A percentile compares a stretch with the other conserved stretches of the same genome.
Evolutionary conservation across 2,329 filamentous ascomycete genomes (phyloP).

Genomic region (Colletotrichum tanaceti): DNA sequence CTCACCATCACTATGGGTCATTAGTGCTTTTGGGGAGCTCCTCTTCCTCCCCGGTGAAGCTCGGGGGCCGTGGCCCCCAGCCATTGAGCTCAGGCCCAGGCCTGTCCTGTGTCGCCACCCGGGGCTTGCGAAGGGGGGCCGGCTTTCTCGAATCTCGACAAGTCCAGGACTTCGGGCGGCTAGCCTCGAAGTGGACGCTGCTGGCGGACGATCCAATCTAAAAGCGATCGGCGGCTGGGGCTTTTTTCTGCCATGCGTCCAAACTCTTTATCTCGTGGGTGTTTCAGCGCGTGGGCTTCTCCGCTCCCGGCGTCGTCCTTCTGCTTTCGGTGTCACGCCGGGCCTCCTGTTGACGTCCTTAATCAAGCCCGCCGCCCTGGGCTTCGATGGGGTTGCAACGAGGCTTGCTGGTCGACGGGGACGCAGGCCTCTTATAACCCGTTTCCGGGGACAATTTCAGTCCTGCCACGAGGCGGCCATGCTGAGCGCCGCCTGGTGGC

Average conservation of each 20-base stretch:
- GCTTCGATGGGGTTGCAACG: neutral
- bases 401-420: slow-evolving; percentile 28
- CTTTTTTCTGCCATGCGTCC: slow-evolving; percentile 5
- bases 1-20: neutral
- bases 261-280: slow-evolving; percentile 15
- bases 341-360: slow-evolving; percentile 13
- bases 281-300: neutral
- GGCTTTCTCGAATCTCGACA: slow-evolving; percentile 28
- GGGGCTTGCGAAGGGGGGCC: slow-evolving; percentile 8
- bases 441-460: slow-evolving; percentile 19
- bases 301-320: slow-evolving; percentile 24
- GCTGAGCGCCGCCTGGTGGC: slow-evolving; percentile 22
- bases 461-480: slow-evolving; percentile 38
- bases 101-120: slow-evolving; percentile 19
- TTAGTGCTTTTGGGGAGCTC: neutral
- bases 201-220: slow-evolving; percentile 1
- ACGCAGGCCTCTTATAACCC: slow-evolving; percentile 14
- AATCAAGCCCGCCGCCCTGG: neutral
- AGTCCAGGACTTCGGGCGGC: neutral
- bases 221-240: slow-evolving; percentile 13
- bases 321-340: slow-evolving; percentile 15
- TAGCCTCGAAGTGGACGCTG: slow-evolving; percentile 23
- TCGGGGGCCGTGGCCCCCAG: slow-evolving; percentile 11
- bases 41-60: slow-evolving; percentile 10
- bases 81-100: slow-evolving; percentile 10